Evolutionary conservation across 1,139 yeast species (phyloP).

Genomic region (Diutina scorzettiae): DNA sequence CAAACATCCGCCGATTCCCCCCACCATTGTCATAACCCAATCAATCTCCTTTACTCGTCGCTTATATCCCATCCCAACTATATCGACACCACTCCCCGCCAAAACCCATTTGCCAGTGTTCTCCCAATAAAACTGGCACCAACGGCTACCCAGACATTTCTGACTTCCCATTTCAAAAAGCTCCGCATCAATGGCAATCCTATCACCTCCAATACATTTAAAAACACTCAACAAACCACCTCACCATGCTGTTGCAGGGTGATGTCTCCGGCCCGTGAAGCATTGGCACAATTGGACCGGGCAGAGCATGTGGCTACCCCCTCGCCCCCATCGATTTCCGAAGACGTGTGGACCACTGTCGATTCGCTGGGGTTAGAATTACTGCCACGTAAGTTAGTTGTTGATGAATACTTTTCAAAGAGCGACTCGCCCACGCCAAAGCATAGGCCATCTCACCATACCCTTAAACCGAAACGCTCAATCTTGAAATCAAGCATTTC

Average conservation of each 20-base stretch:
- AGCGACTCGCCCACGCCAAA: conserved; percentile 18
- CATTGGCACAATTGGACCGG: too few species aligned
- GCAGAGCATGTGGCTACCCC: too few species aligned
- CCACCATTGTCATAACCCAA: conserved; percentile 7
- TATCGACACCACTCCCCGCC: conserved; percentile 4
- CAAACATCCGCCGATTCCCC: neutral
- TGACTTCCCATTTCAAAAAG: conserved; percentile 31
- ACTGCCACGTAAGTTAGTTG: neutral
- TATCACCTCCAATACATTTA: neutral
- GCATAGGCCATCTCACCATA: conserved; percentile 33
- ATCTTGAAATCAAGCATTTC: conserved; percentile 18
- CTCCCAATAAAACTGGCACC: conserved; percentile 23
- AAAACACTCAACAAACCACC: neutral
- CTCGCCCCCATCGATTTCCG: too few species aligned
- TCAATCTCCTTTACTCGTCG: conserved; percentile 9
- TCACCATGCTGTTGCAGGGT: too few species aligned
- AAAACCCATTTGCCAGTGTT: conserved; percentile 2
- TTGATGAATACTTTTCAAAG: neutral
- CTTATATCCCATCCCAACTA: conserved; percentile 5
- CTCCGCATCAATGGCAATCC: conserved; percentile 13
- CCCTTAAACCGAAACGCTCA: conserved; percentile 29
- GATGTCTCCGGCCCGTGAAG: too few species aligned
- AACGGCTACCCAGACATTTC: conserved; percentile 25
- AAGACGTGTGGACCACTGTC: conserved; percentile 11
- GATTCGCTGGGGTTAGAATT: conserved; percentile 7